These are phyloP conservation scores for Lentinula sp. DNA, from an alignment of 768 basidiomycete genomes.

Conservation along the genomic window DNA sequence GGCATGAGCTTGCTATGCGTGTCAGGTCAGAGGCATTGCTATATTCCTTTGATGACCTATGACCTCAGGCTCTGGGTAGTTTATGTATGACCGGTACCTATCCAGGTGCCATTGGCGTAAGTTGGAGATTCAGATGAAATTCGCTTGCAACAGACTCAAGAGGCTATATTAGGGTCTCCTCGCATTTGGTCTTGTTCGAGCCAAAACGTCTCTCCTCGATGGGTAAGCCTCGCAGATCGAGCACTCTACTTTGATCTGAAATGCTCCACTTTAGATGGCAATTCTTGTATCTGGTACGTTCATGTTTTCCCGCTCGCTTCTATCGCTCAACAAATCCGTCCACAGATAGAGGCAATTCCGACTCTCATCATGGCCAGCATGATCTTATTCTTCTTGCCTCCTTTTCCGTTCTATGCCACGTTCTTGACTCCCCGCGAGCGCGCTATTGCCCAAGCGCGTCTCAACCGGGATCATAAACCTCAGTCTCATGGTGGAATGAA, in stretches of 20 bases:
- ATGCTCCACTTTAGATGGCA: slow-evolving; percentile 37
- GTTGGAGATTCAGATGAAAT: background rate
- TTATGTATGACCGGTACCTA: slow-evolving; percentile 54
- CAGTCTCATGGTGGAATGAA: slow-evolving; percentile 53
- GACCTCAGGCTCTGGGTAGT: slow-evolving; percentile 18
- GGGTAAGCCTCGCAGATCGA: slow-evolving; percentile 23
- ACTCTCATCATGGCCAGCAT: slow-evolving; percentile 45
- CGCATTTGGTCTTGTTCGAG: slow-evolving; percentile 51
- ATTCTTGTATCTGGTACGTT: slow-evolving; percentile 45
- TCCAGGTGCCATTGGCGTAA: slow-evolving; percentile 49
- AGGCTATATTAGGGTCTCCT: slow-evolving; percentile 35
- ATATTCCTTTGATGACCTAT: background rate
- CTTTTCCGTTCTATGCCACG: slow-evolving; percentile 48
- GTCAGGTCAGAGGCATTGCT: slow-evolving; percentile 30
- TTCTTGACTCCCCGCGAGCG: slow-evolving; percentile 47
- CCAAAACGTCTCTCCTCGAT: slow-evolving; percentile 35
- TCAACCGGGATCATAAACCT: slow-evolving; percentile 50
- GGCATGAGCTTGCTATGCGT: slow-evolving; percentile 44
- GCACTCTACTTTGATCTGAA: background rate
- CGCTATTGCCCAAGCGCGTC: slow-evolving; percentile 51
- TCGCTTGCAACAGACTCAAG: background rate
- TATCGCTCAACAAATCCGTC: background rate
- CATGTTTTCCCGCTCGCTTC: background rate
- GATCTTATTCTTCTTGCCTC: slow-evolving; percentile 45
- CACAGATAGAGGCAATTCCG: slow-evolving; percentile 51